These are phyloP conservation scores for Flueggea neowawraea DNA, from an alignment of 441 rosid species.

Conservation along the genomic window DNA sequence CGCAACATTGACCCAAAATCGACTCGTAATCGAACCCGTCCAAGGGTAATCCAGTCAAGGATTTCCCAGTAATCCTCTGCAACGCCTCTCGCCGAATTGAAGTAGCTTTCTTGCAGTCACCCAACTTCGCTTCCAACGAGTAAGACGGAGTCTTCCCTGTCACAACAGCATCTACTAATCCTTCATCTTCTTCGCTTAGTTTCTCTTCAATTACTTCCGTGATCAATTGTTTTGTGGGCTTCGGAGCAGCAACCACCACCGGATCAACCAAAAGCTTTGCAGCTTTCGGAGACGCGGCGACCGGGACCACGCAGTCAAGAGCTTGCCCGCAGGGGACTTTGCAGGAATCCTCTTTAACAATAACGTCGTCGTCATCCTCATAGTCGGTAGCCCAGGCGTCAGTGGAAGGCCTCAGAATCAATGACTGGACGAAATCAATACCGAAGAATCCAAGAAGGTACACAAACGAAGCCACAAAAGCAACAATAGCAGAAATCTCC, in stretches of 20 bases:
- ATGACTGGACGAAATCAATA: conserved; percentile 77
- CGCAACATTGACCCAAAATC: conserved; percentile 87
- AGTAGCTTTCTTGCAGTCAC: conserved; percentile 75
- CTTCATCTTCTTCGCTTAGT: conserved; percentile 50
- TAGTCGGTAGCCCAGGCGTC: conserved; percentile 54
- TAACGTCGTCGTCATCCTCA: background rate
- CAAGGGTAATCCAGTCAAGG: conserved; percentile 62
- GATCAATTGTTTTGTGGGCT: background rate
- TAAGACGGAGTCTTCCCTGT: conserved; percentile 54
- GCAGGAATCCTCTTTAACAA: conserved; percentile 5
- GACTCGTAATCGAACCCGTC: conserved; percentile 79
- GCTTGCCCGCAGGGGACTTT: conserved; percentile 12
- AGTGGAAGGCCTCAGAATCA: conserved; percentile 54
- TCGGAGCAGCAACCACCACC: background rate
- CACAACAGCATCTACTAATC: conserved; percentile 60
- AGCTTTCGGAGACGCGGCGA: background rate
- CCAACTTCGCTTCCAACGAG: conserved; percentile 64
- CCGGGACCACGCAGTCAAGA: conserved; percentile 17
- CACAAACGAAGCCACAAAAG: conserved; percentile 63
- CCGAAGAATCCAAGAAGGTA: conserved; percentile 81
- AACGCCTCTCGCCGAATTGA: conserved; percentile 67
- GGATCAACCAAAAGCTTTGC: background rate
- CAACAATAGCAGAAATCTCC: conserved; percentile 56
- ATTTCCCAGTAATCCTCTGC: conserved; percentile 64
- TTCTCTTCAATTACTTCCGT: conserved; percentile 17